Evolutionary conservation across 1,284 basidiomycete genomes (phyloP).

Genomic region (Pterulicium gracile): DNA sequence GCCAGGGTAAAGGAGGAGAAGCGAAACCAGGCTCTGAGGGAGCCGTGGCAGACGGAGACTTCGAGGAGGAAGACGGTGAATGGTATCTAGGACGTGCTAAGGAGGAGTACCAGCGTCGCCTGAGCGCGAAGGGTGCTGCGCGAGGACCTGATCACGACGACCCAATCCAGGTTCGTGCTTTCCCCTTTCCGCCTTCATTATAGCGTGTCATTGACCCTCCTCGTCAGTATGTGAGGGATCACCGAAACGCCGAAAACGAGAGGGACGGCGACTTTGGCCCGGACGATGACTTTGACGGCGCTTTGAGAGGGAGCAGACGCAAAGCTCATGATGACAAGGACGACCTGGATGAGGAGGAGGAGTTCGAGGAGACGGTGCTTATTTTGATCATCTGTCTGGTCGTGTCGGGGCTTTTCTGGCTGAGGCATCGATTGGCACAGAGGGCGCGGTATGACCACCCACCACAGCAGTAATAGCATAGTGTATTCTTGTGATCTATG

Average conservation of each 20-base stretch:
- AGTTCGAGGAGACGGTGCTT: conserved; percentile 64
- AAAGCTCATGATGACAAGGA: conserved; percentile 51
- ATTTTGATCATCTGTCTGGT: conserved; percentile 53
- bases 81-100: conserved; percentile 76
- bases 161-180: conserved; percentile 60
- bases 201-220: conserved; percentile 9
- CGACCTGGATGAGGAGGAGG: conserved; percentile 47
- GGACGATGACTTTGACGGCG: conserved; percentile 71
- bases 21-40: conserved; percentile 3
- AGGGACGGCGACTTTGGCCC: conserved; percentile 65
- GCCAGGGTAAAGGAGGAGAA: not conserved
- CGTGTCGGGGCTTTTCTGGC: conserved; percentile 59
- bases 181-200: no score
- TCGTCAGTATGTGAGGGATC: conserved; percentile 63
- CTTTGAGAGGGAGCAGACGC: conserved; percentile 44
- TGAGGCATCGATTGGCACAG: conserved; percentile 62
- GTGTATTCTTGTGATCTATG: conserved; percentile 11
- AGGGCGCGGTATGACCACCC: conserved; percentile 46
- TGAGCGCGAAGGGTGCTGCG: conserved; percentile 26
- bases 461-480: conserved; percentile 25
- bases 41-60: conserved; percentile 13
- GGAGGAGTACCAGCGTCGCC: conserved; percentile 56
- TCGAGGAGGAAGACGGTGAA: conserved; percentile 39
- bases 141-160: conserved; percentile 48
- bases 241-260: conserved; percentile 59